Evolutionary conservation across 768 basidiomycete species (phyloP).

Genomic region (Hypholoma sublateritium): DNA sequence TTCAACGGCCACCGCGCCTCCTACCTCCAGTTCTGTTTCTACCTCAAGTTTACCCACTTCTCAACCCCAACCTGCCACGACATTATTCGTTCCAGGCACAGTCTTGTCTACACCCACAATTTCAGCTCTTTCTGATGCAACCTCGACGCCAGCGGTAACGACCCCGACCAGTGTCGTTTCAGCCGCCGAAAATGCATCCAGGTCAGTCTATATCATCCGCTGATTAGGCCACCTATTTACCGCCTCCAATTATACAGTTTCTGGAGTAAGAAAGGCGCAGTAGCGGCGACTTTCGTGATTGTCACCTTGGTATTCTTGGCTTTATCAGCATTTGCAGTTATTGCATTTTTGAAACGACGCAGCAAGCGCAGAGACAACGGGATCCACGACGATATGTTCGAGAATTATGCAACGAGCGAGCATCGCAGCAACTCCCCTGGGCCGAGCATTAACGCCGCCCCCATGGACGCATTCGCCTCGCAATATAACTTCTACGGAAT

Average conservation of each 20-base stretch:
- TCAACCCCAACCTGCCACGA: slow-evolving; percentile 1
- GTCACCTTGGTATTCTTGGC: slow-evolving; percentile 28
- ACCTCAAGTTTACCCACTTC: not conserved
- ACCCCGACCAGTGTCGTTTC: not conserved
- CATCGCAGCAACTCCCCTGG: slow-evolving; percentile 25
- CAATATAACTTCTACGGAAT: slow-evolving; percentile 13
- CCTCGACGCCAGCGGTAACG: not conserved
- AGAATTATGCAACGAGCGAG: slow-evolving; percentile 21
- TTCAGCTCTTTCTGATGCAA: not conserved
- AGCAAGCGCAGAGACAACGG: slow-evolving; percentile 18
- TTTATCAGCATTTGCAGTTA: slow-evolving; percentile 20
- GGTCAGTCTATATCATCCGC: slow-evolving; percentile 13
- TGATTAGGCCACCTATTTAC: slow-evolving; percentile 5
- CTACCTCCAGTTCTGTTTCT: slow-evolving; percentile 1
- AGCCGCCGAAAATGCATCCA: slow-evolving; percentile 12
- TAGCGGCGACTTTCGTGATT: slow-evolving; percentile 34
- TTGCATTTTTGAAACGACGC: slow-evolving; percentile 24
- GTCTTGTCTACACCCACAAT: not conserved
- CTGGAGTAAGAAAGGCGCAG: slow-evolving; percentile 35
- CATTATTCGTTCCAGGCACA: not conserved
- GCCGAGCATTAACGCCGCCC: slow-evolving; percentile 26
- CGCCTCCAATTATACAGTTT: slow-evolving; percentile 24
- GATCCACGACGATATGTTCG: slow-evolving; percentile 26
- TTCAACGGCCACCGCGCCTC: slow-evolving; percentile 5
- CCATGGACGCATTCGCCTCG: slow-evolving; percentile 27